Conservation (phyloP, 257 asterid genomes). For the Nicotiana tomentosiformis region DNA sequence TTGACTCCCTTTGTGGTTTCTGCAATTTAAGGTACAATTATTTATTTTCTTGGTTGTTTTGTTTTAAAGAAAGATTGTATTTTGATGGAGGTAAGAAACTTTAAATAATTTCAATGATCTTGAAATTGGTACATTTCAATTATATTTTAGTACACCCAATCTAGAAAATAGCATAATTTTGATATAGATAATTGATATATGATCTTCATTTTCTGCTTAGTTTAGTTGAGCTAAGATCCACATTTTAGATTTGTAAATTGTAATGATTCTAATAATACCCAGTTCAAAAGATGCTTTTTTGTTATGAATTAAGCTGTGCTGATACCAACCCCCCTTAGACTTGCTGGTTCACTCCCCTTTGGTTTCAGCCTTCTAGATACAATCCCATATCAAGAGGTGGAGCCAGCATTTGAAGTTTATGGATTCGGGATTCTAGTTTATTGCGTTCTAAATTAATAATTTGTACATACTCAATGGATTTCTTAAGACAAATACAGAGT, state of each 20-base stretch:
- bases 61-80: neutral
- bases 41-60: neutral
- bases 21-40: neutral
- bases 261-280: neutral
- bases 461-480: no score
- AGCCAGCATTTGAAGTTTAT: no score
- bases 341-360: neutral
- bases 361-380: neutral
- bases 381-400: neutral
- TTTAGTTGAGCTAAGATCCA: neutral
- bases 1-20: neutral
- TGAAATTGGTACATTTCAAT: neutral
- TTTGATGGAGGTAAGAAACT: neutral
- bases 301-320: neutral
- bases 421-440: no score
- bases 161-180: neutral
- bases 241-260: neutral
- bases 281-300: neutral
- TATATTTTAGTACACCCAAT: neutral
- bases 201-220: neutral
- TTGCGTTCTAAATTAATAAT: no score
- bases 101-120: neutral
- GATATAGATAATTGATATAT: neutral
- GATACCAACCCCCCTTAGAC: neutral
- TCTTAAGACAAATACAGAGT: no score